Evolutionary conservation across 345 rosid species (phyloP), one percentile per base, ranked within the genome.

Genomic region (Citrus hindsii): DNA sequence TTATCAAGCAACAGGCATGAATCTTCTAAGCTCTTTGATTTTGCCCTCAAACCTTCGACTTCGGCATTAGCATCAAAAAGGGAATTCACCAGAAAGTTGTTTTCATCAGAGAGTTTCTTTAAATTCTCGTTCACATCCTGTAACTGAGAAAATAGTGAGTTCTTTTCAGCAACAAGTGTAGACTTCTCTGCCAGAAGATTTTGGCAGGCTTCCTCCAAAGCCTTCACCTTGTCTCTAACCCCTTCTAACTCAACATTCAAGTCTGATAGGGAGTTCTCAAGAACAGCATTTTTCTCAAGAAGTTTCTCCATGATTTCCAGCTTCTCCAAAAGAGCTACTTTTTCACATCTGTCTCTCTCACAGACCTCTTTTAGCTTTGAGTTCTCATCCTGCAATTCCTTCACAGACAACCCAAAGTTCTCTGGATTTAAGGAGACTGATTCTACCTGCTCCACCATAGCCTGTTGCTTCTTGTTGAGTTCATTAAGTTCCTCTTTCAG

Each of bases 211-310:
- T 89, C 92, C 88, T 97, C 98, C 80, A 94, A 79, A 51, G 79
- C 79, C 78, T 85, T 87, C 79, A 92, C 87, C 85, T 85, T 92
- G 77, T 82, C 90, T 79, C 94, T 86, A 75, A 88, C 86, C 73
- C 89, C 89, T 83, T 90, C 93, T 71, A 97, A 84, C 88, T 97
- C 98, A 24, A 86, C 89, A 78, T 90, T 94, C 90, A 97, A 81
- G 85, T 92, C 97, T 62, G 97, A 87, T 70, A 97, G 88, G 69
- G 97, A 97, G 73, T 93, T 94, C 90, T 94, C 99, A 67, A 94
- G 82, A 78, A 92, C 81, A 79, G 85, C 78, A 80, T 92, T 94
- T 83, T 94, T 91, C 89, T 91, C 90, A 69, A 86, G 76, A 78
- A 96, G 97, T 59, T 86, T 87, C 86, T 96, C 90, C 99, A 91